Evolutionary conservation across 495 filamentous ascomycete species (phyloP).

Genomic region (Aspergillus cavernicola): DNA sequence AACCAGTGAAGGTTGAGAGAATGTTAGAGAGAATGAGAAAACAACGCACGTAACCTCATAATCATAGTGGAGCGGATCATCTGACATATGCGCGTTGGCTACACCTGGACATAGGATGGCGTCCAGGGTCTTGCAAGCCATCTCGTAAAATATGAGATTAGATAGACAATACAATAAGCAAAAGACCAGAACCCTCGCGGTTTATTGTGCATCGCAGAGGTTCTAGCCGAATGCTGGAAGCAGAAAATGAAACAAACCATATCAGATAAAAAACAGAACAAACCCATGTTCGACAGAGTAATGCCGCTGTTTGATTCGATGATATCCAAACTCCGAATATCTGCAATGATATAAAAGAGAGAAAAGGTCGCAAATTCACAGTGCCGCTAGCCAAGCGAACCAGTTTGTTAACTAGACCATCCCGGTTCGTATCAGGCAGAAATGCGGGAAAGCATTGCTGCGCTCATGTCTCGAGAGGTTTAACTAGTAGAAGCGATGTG

Average conservation of each 20-base stretch:
- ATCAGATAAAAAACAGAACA: neutral
- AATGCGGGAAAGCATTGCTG: neutral
- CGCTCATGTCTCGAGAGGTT: neutral
- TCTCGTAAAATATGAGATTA: conserved; percentile 1
- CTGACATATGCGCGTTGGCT: conserved; percentile 2
- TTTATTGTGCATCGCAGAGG: conserved; percentile 46
- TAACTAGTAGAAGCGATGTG: neutral
- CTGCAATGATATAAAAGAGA: neutral
- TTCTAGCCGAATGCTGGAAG: conserved; percentile 5
- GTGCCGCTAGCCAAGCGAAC: neutral
- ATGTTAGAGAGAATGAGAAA: neutral
- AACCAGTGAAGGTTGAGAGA: neutral
- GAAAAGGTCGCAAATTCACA: neutral
- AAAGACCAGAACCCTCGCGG: conserved; percentile 27
- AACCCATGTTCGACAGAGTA: neutral
- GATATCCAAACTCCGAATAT: neutral
- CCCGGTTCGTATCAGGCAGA: neutral
- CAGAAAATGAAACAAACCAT: neutral
- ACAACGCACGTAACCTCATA: conserved; percentile 4
- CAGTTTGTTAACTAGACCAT: neutral
- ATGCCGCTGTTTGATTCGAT: neutral
- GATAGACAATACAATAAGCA: conserved; percentile 5
- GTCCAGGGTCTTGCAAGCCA: neutral
- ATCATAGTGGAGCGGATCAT: neutral
- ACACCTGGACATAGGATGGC: conserved; percentile 1